Conservation (phyloP, 352 stramenopile species). For the Phytopythium montanum region DNA sequence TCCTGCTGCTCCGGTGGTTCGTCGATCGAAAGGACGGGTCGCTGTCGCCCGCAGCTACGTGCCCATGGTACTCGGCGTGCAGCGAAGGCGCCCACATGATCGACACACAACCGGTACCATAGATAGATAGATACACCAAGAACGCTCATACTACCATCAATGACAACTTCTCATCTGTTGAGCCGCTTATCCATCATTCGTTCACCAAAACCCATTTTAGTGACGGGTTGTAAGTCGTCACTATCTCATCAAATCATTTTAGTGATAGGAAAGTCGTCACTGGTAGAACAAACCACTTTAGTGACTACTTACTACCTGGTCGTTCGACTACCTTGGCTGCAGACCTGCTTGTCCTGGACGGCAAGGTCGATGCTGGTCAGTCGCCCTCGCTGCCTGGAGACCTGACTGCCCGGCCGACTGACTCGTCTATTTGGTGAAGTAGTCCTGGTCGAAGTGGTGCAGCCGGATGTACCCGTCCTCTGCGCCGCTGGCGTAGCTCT, state of each 20-base stretch:
- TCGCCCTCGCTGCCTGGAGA: too few species aligned
- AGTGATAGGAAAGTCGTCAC: too few species aligned
- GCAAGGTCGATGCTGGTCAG: too few species aligned
- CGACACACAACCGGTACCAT: not conserved
- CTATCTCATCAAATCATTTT: too few species aligned
- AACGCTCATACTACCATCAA: too few species aligned
- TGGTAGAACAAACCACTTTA: too few species aligned
- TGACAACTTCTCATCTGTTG: not conserved
- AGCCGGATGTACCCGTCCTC: constrained; percentile 98
- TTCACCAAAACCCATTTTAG: too few species aligned
- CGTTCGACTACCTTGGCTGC: too few species aligned
- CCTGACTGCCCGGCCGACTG: not conserved
- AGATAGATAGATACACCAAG: not conserved
- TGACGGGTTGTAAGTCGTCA: too few species aligned
- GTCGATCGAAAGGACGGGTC: constrained; percentile 14
- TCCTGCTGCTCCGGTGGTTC: constrained; percentile 21
- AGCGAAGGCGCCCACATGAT: constrained; percentile 8
- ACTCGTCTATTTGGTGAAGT: constrained; percentile 83
- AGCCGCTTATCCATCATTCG: too few species aligned
- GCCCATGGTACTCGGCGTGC: constrained; percentile 18
- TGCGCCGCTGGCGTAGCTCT: constrained; percentile 97
- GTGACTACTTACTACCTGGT: not conserved
- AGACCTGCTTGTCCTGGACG: too few species aligned
- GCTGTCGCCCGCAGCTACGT: constrained; percentile 15
- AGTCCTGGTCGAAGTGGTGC: constrained; percentile 98